Evolutionary conservation across 2,329 filamentous ascomycete species (phyloP).

Genomic region (Laburnicola sp.): DNA sequence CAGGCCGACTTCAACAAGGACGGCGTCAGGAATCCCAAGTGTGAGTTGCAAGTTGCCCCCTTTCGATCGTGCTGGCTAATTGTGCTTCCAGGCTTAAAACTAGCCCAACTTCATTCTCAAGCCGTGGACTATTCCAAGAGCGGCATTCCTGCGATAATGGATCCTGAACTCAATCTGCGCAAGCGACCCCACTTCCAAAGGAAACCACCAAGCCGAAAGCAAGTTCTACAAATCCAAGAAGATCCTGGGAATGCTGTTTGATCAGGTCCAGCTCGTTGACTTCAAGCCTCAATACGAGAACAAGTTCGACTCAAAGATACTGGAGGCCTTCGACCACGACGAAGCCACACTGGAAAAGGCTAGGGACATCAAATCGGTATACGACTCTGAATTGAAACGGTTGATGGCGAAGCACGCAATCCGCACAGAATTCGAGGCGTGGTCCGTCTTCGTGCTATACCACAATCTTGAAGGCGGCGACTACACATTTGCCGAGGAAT

Average conservation of each 20-base stretch:
- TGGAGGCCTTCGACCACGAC: slow-evolving; percentile 62
- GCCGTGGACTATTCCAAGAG: slow-evolving; percentile 96
- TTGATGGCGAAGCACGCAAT: slow-evolving; percentile 86
- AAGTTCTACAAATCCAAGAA: slow-evolving; percentile 67
- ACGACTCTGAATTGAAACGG: slow-evolving; percentile 75
- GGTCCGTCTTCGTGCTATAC: slow-evolving; percentile 79
- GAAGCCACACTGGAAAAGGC: slow-evolving; percentile 62
- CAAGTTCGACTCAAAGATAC: slow-evolving; percentile 75
- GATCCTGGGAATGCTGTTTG: slow-evolving; percentile 80
- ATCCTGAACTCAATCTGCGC: slow-evolving; percentile 60
- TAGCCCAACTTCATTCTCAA: slow-evolving; percentile 81
- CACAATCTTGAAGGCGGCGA: slow-evolving; percentile 73
- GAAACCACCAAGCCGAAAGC: slow-evolving; percentile 54
- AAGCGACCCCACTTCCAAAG: slow-evolving; percentile 89
- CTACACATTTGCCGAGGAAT: slow-evolving; percentile 85
- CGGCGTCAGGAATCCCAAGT: slow-evolving; percentile 70
- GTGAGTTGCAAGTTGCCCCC: slow-evolving; percentile 51
- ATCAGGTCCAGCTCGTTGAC: slow-evolving; percentile 68
- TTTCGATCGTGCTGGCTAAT: background rate
- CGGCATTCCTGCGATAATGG: slow-evolving; percentile 73
- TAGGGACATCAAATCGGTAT: slow-evolving; percentile 69
- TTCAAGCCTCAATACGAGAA: slow-evolving; percentile 74
- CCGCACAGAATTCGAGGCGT: slow-evolving; percentile 86
- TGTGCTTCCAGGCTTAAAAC: slow-evolving; percentile 57
- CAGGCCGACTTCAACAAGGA: slow-evolving; percentile 65